Percentiles rank a stretch among this genome's conserved stretches.
Conservation (phyloP, 495 filamentous ascomycete species). For the Platismatia glauca region DNA sequence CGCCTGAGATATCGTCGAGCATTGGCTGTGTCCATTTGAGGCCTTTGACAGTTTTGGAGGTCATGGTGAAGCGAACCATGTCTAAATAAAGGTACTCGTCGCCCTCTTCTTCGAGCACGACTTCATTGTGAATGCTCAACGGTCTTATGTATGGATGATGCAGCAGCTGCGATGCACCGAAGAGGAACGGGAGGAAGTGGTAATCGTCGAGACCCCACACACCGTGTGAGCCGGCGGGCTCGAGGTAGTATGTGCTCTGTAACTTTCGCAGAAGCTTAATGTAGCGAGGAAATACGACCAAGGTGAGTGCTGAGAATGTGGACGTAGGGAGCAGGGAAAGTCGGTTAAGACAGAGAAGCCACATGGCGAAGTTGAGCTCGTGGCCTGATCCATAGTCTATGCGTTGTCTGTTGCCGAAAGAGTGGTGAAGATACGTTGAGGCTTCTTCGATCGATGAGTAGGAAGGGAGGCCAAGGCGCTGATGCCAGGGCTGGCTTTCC, state of each 20-base stretch:
- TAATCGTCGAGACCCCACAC: slow-evolving; percentile 98
- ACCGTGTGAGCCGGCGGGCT: slow-evolving; percentile 90
- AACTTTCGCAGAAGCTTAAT: slow-evolving; percentile 73
- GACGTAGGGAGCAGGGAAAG: slow-evolving; percentile 52
- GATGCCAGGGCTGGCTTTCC: slow-evolving; percentile 36
- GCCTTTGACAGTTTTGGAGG: slow-evolving; percentile 91
- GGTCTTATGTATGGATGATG: slow-evolving; percentile 84
- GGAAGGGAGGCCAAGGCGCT: slow-evolving; percentile 20
- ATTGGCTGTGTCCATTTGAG: slow-evolving; percentile 96
- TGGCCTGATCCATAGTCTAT: slow-evolving; percentile 97
- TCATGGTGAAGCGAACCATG: slow-evolving; percentile 89
- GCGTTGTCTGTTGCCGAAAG: slow-evolving; percentile 75
- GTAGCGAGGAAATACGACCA: slow-evolving; percentile 71
- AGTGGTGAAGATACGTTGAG: slow-evolving; percentile 70
- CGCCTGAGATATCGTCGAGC: slow-evolving; percentile 94
- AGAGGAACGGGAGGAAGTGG: slow-evolving; percentile 91
- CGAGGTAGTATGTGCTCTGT: slow-evolving; percentile 86
- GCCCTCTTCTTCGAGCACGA: slow-evolving; percentile 77
- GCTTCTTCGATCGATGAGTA: slow-evolving; percentile 55
- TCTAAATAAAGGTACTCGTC: slow-evolving; percentile 79
- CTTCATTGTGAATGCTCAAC: slow-evolving; percentile 71
- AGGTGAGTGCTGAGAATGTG: slow-evolving; percentile 64
- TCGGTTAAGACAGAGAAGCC: slow-evolving; percentile 83
- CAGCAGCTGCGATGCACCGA: slow-evolving; percentile 85
- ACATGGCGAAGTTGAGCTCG: slow-evolving; percentile 92